Base-by-base conservation (phyloP, 192 early-diverging fungal genomes). In the Podila horticola region DNA sequence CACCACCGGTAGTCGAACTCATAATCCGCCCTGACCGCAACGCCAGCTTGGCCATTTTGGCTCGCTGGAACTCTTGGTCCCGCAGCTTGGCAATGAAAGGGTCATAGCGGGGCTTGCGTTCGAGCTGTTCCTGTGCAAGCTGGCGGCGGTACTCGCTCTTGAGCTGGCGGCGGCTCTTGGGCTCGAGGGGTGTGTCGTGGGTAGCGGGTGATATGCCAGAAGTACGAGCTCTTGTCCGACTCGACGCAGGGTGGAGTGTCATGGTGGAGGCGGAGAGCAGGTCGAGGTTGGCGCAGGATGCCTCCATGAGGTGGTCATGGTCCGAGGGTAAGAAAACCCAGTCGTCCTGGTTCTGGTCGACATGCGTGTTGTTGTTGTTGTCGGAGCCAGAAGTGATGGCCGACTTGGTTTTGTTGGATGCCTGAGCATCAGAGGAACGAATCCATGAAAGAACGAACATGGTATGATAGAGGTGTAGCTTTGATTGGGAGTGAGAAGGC, bases 361-460 rank as follows among this genome's bases (percentile, higher is more conserved):
- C 34, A 3, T 60, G 31, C 2, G 36, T 5, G 29, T 5, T 28
- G 34, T 22, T 24, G 36, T 31, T 20, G 29, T 12, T 8, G 33
- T 29, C 31, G 22, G 49, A 13, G 19, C 19, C 50, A 45, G 38
- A 24, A 55, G 41, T 1, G 58, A 4, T 26, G 36, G 26, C 58
- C 9, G 34, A 49, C 10, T 64, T 48, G 41, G 49, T 29, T 26
- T 10, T 57, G 41, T 64, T 62, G 74, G 48, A 24, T 22, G 68
- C 62, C 45, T 70, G 67, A 55, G 65, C 57, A 34, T 68, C 76
- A 10, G 76, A 72, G 28, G 69, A 71, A n/a, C 76, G 76, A 59
- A 79, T 79, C 76, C 76, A 79, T 0, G 76, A 79, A 45, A 79
- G 58, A 33, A 69, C 51, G 30, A 75, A 75, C 74, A 75, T 75